phyloP scores from a whole-genome alignment of 2,329 filamentous ascomycete species.

The Metarhizium robertsii region DNA sequence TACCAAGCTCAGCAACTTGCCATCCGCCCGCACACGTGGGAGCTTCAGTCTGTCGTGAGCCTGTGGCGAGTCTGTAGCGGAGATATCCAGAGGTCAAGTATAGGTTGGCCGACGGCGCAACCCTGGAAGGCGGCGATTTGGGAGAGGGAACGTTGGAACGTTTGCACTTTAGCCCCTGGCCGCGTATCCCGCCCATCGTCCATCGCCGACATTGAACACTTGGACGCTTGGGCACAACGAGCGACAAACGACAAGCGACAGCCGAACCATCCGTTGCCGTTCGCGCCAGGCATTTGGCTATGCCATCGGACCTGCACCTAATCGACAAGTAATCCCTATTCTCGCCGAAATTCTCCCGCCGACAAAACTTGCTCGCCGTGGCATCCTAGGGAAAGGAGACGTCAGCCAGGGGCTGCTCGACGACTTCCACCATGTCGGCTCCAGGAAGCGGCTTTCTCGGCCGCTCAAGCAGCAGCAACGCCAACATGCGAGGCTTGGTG shows the following conservation, averaged over 20 bases:
- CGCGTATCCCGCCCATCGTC: no score
- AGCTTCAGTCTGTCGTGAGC: not conserved
- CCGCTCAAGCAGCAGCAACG: conserved; percentile 55
- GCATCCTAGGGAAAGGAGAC: not conserved
- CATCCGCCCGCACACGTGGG: not conserved
- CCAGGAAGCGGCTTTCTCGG: conserved; percentile 53
- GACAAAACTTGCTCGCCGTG: not conserved
- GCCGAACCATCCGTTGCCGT: not conserved
- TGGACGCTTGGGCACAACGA: not conserved
- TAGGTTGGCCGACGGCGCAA: no score
- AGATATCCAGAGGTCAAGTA: not conserved
- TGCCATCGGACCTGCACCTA: not conserved
- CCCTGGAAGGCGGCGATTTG: no score
- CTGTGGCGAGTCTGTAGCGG: not conserved
- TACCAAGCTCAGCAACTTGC: not conserved
- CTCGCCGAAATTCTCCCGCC: not conserved
- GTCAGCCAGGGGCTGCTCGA: conserved; percentile 4
- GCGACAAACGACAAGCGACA: not conserved
- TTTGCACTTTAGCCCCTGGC: no score
- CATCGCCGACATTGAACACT: no score
- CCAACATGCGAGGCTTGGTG: conserved; percentile 74
- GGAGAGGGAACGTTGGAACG: no score
- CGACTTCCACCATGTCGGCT: conserved; percentile 39
- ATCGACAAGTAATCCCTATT: not conserved
- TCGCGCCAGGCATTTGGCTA: not conserved